Evolutionary conservation across 2,329 filamentous ascomycete species (phyloP).

Genomic region (Apiospora aurea): DNA sequence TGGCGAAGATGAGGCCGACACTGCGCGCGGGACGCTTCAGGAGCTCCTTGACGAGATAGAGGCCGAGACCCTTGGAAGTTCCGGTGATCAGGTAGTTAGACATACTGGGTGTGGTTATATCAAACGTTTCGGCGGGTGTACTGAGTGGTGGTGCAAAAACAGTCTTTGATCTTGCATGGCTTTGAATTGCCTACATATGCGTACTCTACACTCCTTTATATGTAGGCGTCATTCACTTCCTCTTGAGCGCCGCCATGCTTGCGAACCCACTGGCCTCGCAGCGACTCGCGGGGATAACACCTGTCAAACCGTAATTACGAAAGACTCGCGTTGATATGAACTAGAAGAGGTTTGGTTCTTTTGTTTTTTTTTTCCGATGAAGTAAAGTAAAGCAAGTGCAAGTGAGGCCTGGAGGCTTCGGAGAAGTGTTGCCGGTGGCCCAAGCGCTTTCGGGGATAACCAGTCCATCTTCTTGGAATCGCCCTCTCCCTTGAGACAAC

Average conservation of each 20-base stretch:
- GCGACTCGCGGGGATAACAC: not conserved
- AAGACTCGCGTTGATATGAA: too few relatives aligned
- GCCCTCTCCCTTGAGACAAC: not conserved
- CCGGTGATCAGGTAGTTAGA: conserved; percentile 47
- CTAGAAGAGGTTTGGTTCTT: not conserved
- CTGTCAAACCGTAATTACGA: not conserved
- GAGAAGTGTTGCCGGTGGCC: not conserved
- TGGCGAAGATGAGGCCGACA: conserved; percentile 49
- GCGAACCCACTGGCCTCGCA: not conserved
- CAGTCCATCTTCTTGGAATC: not conserved
- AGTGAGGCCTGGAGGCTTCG: not conserved
- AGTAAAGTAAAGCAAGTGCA: not conserved
- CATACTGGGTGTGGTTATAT: conserved; percentile 40
- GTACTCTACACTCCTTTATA: not conserved
- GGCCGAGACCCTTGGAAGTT: conserved; percentile 45
- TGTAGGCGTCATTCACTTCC: not conserved
- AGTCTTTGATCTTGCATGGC: not conserved
- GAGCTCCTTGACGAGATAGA: conserved; percentile 42
- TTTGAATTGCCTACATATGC: not conserved
- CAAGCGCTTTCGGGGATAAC: conserved; percentile 7
- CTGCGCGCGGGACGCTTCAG: conserved; percentile 27
- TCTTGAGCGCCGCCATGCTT: not conserved
- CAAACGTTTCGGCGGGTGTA: not conserved
- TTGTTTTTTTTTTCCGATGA: not conserved
- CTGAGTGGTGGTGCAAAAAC: not conserved